Base-by-base conservation (phyloP, 1,139 yeast genomes). In the Suhomyces ambrosiae region DNA sequence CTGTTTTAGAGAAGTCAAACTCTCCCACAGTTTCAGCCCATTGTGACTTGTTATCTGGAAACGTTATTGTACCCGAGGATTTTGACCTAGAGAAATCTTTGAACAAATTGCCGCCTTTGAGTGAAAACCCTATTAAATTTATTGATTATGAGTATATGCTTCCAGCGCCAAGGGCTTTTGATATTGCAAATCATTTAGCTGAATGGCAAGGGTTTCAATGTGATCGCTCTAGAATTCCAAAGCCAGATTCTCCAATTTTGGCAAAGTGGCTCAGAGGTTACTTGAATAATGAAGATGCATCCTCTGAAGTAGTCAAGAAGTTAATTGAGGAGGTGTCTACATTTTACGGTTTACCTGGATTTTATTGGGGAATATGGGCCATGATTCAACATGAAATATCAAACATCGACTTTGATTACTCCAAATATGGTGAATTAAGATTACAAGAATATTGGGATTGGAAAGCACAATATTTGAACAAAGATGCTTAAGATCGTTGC, bases 191-290 rank as follows among this genome's bases (percentile, higher is more conserved):
- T 55, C 94, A 86, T 59, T 79, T 86, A 49, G 82, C 85, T 56
- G 95, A 86, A 60, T 86, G 92, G 92, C 94, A 86, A 55, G 95
- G 95, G 1, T 84, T 83, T 50, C 80, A 81, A 45, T 86, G 94
- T 58, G 79, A 80, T 46, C 69, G 76, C 16, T 61, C 69, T 9
- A 74, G 76, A 6, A 81, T 85, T 26, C 90, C 88, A 0, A 57
- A 61, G 0, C 46, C 45, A 5, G 41, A 54, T 3, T 79, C 82
- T 46, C 65, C 65, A 0, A 62, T 69, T 2, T 58, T 84, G 52
- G 64, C 76, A 2, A 60, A 59, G 27, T 85, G 92, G 83, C 74
- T 77, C 29, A 60, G 58, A 34, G 68, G 76, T 1, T 79, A 79
- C 48, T 55, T 77, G 32, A 62, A 68, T 37, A 58, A 68, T 27